Conservation (phyloP, 768 basidiomycete genomes). For the Collybia sordida region DNA sequence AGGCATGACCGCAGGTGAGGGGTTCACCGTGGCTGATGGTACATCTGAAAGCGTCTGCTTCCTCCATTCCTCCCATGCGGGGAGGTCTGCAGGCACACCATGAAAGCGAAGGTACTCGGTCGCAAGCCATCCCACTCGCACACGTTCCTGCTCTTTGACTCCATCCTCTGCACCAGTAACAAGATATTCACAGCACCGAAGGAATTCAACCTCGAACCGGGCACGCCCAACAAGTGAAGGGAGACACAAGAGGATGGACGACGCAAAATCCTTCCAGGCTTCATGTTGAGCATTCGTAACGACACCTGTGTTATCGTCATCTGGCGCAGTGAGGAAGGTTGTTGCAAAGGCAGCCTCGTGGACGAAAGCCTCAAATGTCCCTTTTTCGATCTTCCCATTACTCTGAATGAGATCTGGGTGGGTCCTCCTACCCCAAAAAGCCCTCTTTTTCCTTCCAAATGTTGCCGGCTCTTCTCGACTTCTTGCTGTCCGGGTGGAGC, state of each 20-base stretch:
- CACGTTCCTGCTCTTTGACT: constrained; percentile 36
- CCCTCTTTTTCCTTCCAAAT: constrained; percentile 54
- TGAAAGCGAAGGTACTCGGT: constrained; percentile 64
- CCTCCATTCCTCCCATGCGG: constrained; percentile 60
- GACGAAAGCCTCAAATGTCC: constrained; percentile 74
- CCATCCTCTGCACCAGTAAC: constrained; percentile 52
- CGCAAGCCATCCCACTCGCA: constrained; percentile 63
- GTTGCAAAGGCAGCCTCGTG: constrained; percentile 85
- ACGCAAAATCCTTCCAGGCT: constrained; percentile 64
- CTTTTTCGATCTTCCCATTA: constrained; percentile 50
- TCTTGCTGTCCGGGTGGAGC: constrained; percentile 24
- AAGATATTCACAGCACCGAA: constrained; percentile 64
- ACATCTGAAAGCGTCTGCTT: constrained; percentile 49
- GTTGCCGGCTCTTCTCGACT: constrained; percentile 22
- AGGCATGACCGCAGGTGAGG: constrained; percentile 28
- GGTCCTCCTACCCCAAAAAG: constrained; percentile 74
- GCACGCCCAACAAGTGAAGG: constrained; percentile 54
- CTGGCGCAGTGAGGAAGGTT: constrained; percentile 41
- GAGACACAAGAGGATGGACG: constrained; percentile 57
- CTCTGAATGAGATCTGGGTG: constrained; percentile 68
- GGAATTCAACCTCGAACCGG: constrained; percentile 70
- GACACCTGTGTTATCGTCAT: constrained; percentile 8
- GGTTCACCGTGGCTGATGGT: constrained; percentile 15
- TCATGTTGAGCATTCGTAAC: constrained; percentile 13
- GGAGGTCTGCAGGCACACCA: constrained; percentile 47